phyloP scores from a whole-genome alignment of 2,329 filamentous ascomycete genomes.

The Cytospora piceicola region DNA sequence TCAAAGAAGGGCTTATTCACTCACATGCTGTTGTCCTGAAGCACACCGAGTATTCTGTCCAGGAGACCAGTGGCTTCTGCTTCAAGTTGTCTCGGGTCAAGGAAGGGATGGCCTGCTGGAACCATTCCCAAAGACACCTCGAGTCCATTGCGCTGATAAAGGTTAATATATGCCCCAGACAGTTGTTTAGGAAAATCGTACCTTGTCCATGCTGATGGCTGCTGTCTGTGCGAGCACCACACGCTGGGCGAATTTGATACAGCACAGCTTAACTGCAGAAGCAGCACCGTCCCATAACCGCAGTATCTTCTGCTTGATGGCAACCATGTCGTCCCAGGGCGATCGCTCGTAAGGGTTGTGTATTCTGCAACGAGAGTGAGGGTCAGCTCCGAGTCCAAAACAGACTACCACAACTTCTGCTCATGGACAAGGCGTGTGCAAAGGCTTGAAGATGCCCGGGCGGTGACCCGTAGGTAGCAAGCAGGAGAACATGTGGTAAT shows the following conservation, averaged over 20 bases:
- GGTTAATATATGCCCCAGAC: background rate
- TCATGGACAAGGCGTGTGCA: slow-evolving; percentile 26
- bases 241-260: slow-evolving; percentile 95
- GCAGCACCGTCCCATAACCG: slow-evolving; percentile 82
- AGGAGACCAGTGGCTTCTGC: slow-evolving; percentile 90
- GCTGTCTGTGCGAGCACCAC: slow-evolving; percentile 91
- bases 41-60: slow-evolving; percentile 80
- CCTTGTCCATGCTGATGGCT: slow-evolving; percentile 71
- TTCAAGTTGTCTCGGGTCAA: slow-evolving; percentile 81
- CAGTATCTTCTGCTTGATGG: slow-evolving; percentile 88
- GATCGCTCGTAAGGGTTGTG: slow-evolving; percentile 80
- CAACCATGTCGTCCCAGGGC: slow-evolving; percentile 85
- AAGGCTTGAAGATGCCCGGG: slow-evolving; percentile 33
- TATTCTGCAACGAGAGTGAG: slow-evolving; percentile 63
- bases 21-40: slow-evolving; percentile 86
- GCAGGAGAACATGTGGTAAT: slow-evolving; percentile 33
- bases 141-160: slow-evolving; percentile 66
- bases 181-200: slow-evolving; percentile 44
- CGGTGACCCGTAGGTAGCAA: slow-evolving; percentile 28
- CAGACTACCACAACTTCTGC: background rate
- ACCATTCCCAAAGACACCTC: slow-evolving; percentile 89
- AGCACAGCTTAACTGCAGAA: slow-evolving; percentile 83
- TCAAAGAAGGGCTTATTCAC: background rate
- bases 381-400: slow-evolving; percentile 14
- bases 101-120: slow-evolving; percentile 77